Evolutionary conservation across 306 rosid genomes (phyloP).

Genomic region (Casuarina glauca): DNA sequence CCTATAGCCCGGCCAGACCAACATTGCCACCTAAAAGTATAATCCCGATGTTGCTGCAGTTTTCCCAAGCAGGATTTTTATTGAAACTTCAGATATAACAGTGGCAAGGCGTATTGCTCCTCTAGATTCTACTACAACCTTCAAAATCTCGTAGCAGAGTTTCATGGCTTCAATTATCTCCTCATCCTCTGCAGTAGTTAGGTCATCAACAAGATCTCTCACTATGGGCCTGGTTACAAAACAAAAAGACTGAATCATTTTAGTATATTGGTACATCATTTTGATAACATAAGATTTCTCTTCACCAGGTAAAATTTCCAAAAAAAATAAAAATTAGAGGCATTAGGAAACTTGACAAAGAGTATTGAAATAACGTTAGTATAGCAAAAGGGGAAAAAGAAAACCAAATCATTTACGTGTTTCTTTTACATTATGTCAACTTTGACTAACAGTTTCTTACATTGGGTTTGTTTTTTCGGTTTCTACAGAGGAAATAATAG

Average conservation of each 20-base stretch:
- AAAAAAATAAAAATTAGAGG: too few species aligned
- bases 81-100: conserved; percentile 74
- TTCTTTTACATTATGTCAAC: too few species aligned
- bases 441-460: too few species aligned
- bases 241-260: too few species aligned
- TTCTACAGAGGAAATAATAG: too few species aligned
- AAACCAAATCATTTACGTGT: too few species aligned
- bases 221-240: conserved; percentile 69
- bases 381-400: too few species aligned
- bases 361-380: too few species aligned
- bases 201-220: conserved; percentile 78
- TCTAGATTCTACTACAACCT: conserved; percentile 84
- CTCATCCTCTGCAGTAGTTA: conserved; percentile 68
- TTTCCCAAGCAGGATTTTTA: conserved; percentile 69
- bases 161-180: conserved; percentile 82
- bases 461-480: too few species aligned
- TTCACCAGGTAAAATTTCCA: conserved; percentile 81
- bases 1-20: conserved; percentile 68
- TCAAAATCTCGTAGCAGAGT: conserved; percentile 73
- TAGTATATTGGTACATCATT: conserved; percentile 16
- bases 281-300: conserved; percentile 12
- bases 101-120: conserved; percentile 98
- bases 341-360: too few species aligned
- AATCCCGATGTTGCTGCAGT: conserved; percentile 70
- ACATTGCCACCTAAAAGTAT: conserved; percentile 87